Evolutionary conservation across 345 rosid species (phyloP).

Genomic region (Microcos paniculata): DNA sequence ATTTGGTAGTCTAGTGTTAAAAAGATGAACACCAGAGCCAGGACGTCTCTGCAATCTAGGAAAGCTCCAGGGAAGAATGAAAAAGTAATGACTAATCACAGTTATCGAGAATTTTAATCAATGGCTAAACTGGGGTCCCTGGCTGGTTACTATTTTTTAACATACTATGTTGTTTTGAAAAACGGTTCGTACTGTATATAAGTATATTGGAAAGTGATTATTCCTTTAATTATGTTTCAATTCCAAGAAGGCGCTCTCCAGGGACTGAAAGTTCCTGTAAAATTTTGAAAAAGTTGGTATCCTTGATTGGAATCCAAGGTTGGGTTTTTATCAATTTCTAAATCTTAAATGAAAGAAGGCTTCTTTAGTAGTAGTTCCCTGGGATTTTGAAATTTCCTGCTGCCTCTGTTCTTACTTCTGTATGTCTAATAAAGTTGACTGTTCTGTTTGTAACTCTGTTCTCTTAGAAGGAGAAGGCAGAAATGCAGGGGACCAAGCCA

Average conservation of each 20-base stretch:
- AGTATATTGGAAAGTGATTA: conserved; percentile 9
- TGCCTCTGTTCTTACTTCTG: background rate
- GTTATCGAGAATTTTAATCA: conserved; percentile 15
- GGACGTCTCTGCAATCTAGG: conserved; percentile 30
- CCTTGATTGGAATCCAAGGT: conserved; percentile 19
- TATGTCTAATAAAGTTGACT: background rate
- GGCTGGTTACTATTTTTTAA: background rate
- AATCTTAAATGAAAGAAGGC: background rate
- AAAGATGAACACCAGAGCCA: conserved; percentile 39
- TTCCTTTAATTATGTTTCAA: conserved; percentile 23
- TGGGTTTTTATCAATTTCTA: conserved; percentile 14
- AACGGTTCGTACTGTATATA: conserved; percentile 22
- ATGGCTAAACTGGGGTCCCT: conserved; percentile 21
- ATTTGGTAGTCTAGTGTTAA: conserved; percentile 4
- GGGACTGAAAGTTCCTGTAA: conserved; percentile 22
- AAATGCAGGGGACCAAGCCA: conserved; percentile 46
- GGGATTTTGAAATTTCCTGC: conserved; percentile 5
- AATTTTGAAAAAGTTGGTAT: conserved; percentile 7
- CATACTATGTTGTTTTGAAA: conserved; percentile 18
- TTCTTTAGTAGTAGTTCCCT: background rate
- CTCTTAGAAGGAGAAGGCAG: conserved; percentile 33
- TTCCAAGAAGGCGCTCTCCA: conserved; percentile 29
- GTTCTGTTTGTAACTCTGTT: background rate
- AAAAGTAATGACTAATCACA: conserved; percentile 35
- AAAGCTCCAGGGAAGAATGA: conserved; percentile 39